A percentile compares a stretch with the other conserved stretches of the same genome.
These are phyloP conservation scores for Gracilaria gracilis DNA, from an alignment of 23 red algal genomes.

Conservation along the genomic window DNA sequence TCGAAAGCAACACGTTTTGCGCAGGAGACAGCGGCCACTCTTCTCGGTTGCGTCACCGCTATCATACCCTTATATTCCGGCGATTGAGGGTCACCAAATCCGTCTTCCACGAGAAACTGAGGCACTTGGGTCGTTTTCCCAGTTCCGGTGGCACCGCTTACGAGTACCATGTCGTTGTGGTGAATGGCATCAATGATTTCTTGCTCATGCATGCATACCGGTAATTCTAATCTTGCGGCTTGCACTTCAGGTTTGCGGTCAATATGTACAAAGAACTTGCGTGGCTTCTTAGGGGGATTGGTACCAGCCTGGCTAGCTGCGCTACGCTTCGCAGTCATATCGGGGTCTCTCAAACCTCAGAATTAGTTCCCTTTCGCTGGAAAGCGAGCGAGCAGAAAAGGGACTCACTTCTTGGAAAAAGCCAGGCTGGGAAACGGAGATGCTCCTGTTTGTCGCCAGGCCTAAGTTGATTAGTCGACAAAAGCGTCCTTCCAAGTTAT, in stretches of 20 bases:
- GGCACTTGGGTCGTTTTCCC: constrained; percentile 98
- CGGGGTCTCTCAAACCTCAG: neutral
- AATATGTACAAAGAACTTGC: constrained; percentile 42
- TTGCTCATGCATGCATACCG: constrained; percentile 81
- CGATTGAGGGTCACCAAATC: constrained; percentile 52
- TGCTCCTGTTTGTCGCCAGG: too few relatives aligned
- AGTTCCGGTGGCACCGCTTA: constrained; percentile 79
- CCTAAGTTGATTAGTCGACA: too few relatives aligned
- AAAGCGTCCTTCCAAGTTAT: too few relatives aligned
- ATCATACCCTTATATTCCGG: constrained; percentile 76
- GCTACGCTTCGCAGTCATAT: neutral
- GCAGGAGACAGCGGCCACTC: constrained; percentile 85
- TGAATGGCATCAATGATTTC: constrained; percentile 82
- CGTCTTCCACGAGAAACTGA: constrained; percentile 84
- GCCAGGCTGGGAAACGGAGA: too few relatives aligned
- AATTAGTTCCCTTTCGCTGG: neutral
- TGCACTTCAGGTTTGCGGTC: constrained; percentile 41
- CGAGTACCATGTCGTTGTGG: constrained; percentile 79
- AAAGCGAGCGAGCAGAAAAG: neutral
- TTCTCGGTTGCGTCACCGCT: constrained; percentile 91
- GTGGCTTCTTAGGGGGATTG: constrained; percentile 5
- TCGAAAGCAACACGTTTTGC: constrained; percentile 86
- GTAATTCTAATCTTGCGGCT: constrained; percentile 60
- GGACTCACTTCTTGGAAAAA: neutral
- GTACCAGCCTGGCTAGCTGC: neutral